Conservation (phyloP, 305 asterid genomes). For the Fraxinus velutina region DNA sequence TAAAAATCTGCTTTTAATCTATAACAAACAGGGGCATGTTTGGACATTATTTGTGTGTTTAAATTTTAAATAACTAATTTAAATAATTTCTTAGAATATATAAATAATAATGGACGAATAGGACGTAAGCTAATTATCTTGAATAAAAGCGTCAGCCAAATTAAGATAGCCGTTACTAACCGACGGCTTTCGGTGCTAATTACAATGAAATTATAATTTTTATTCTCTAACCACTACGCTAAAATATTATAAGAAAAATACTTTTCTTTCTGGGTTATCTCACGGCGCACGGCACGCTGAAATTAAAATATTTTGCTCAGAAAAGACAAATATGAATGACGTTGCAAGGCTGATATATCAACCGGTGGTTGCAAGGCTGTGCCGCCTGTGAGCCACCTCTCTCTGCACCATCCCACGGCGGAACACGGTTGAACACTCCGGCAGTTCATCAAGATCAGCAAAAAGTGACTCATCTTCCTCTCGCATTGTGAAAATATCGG, state of each 20-base stretch:
- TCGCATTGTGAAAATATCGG: constrained; percentile 57
- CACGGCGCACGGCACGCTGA: constrained; percentile 32
- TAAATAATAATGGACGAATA: background rate
- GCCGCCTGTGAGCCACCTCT: constrained; percentile 51
- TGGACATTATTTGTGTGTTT: background rate
- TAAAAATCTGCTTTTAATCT: too few relatives aligned
- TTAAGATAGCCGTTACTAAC: constrained; percentile 36
- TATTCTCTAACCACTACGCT: constrained; percentile 50
- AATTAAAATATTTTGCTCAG: constrained; percentile 15
- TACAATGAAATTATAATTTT: constrained; percentile 41
- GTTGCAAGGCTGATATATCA: constrained; percentile 10
- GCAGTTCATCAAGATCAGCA: constrained; percentile 85
- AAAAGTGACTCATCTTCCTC: constrained; percentile 78
- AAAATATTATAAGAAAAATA: constrained; percentile 28
- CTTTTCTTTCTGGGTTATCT: constrained; percentile 29
- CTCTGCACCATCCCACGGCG: constrained; percentile 56
- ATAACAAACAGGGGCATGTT: background rate
- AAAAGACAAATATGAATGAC: constrained; percentile 12
- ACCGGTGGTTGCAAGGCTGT: constrained; percentile 48
- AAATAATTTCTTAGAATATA: background rate
- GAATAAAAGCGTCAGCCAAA: background rate
- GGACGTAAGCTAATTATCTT: background rate
- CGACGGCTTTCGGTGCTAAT: constrained; percentile 38
- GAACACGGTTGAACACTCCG: constrained; percentile 82
- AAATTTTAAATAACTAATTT: background rate